Evolutionary conservation across 2,329 filamentous ascomycete species (phyloP), one percentile per base, ranked within the genome.

Genomic region (Emergomyces orientalis): DNA sequence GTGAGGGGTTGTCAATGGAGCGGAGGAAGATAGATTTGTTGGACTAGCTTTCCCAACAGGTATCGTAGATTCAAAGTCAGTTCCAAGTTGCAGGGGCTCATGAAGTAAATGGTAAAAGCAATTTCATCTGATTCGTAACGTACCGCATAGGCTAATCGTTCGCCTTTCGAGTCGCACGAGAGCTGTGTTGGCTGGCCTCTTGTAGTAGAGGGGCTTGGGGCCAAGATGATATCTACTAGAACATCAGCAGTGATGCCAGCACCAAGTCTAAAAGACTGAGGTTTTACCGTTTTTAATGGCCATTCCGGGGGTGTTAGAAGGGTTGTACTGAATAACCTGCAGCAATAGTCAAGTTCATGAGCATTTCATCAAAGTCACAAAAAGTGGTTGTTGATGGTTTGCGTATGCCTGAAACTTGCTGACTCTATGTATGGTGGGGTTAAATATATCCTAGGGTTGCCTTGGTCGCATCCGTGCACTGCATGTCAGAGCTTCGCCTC

Each of bases 11-110:
- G 79, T 99, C 93, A 79, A 99, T 96, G 66, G 88, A 92, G 69
- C 94, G 91, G 57, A 99, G 82, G 78, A 97, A 97, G 77, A 99
- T 88, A 65, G 93, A 97, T 81, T 97, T 97, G 72, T 91, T 92
- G 61, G 91, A 93, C 91, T 95, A 69, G 34, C 34, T 25, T 59
- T 41, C 30, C n/a, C 32, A 39, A 39, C 47, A 13, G 3, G 3
- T 14, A 47, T 47, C 19, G 43, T 19, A 47, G 39, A 22, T 37
- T 25, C 11, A 17, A 2, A 41, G 54, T 60, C 34, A 34, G 30
- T 25, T 64, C 9, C 34, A 41, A 59, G 25, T 6, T 30, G 63
- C 49, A 61, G 51, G 19, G 30, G 9, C 52, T 34, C 8, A 14
- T 11, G 19, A n/a, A 37, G 52, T 58, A 62, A 52, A 60, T 60